Evolutionary conservation across 2,329 filamentous ascomycete species (phyloP), one percentile per base, ranked within the genome.

Genomic region (Sarocladium kiliense): DNA sequence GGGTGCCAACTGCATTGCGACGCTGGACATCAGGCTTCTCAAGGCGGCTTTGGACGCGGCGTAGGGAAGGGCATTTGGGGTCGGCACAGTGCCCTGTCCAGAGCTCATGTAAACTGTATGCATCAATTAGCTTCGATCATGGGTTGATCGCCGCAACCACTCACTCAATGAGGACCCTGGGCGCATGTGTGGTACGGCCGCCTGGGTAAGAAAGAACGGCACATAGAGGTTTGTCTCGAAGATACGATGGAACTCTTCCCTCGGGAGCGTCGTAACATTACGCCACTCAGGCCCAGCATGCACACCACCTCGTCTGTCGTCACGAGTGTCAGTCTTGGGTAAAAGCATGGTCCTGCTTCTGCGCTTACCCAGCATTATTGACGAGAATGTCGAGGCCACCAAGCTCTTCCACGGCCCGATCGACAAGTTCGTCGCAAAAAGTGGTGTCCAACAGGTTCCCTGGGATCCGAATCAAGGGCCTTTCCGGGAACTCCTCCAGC

Each of bases 141-240:
- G n/a, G n/a, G n/a, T n/a, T n/a, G n/a, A n/a, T n/a, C n/a, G n/a
- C n/a, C n/a, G n/a, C n/a, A n/a, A n/a, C 37, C n/a, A 45, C 41
- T 45, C 23, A 45, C 41, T 55, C n/a, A 57, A 36, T 12, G 36
- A 49, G 3, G 41, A 54, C 10, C 56, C 56, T 2, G 37, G 53
- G 6, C 39, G 41, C 30, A 57, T 34, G 9, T 55, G 19, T 14
- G 53, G 56, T 23, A 44, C 30, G 7, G 56, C 56, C 3, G 54
- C 54, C 9, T 55, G 56, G 3, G 44, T 51, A 3, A 58, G 47
- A n/a, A 25, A 58, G 32, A 56, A 49, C 5, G 56, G 41, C 16
- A 54, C 56, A 36, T 45, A 58, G 16, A 58, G 32, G 27, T 58
- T 58, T 27, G 51, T 55, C 25, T 36, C 23, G 34, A 47, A 56